Evolutionary conservation across 768 basidiomycete genomes (phyloP).

Genomic region (Tubosaeta brunneosetosa): DNA sequence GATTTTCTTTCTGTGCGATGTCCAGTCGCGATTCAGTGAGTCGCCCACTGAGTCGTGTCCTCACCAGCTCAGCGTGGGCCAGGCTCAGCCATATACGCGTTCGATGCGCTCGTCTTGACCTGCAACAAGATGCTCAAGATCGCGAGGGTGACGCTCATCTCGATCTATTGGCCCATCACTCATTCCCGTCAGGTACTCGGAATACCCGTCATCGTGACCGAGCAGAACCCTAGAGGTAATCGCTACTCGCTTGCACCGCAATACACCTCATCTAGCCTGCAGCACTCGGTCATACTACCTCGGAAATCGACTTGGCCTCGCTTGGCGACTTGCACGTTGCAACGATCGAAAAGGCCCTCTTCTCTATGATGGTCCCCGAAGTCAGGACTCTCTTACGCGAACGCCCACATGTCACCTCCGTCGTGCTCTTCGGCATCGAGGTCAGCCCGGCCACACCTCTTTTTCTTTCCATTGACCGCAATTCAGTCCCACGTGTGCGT

Average conservation of each 20-base stretch:
- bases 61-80: conserved; percentile 1
- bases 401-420: conserved; percentile 46
- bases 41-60: not conserved
- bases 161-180: not conserved
- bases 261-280: conserved; percentile 8
- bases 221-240: conserved; percentile 76
- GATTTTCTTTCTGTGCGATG: conserved; percentile 78
- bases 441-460: conserved; percentile 35
- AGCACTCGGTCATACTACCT: conserved; percentile 69
- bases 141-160: conserved; percentile 51
- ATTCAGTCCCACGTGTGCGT: conserved; percentile 86
- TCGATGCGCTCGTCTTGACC: conserved; percentile 63
- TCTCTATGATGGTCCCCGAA: conserved; percentile 80
- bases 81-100: conserved; percentile 60
- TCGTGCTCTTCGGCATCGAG: conserved; percentile 87
- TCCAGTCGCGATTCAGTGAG: conserved; percentile 74
- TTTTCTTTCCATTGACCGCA: conserved; percentile 1
- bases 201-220: conserved; percentile 74
- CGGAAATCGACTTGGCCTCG: conserved; percentile 51
- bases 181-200: conserved; percentile 47
- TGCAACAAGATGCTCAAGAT: conserved; percentile 73
- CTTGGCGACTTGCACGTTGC: conserved; percentile 56
- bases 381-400: conserved; percentile 48
- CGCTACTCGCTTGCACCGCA: not conserved
- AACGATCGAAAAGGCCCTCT: conserved; percentile 70